A percentile compares a stretch with the other conserved stretches of the same genome.
Conservation (phyloP, 2,329 filamentous ascomycete genomes). For the Claviceps humidiphila region DNA sequence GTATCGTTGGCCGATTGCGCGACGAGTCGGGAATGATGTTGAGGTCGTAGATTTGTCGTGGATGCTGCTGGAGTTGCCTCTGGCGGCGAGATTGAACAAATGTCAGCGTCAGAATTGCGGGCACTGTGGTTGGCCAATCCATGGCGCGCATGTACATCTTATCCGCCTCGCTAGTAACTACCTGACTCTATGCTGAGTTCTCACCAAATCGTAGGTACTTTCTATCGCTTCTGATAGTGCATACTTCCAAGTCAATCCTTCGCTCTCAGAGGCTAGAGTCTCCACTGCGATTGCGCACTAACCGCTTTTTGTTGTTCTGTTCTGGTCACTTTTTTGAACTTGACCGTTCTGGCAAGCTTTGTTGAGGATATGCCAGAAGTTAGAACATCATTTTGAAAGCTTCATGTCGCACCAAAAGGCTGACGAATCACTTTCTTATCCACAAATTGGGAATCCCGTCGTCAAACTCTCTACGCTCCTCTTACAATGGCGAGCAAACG, state of each 20-base stretch:
- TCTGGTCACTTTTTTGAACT: no score
- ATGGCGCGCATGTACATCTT: conserved; percentile 14
- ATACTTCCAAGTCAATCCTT: neutral
- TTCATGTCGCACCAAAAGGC: neutral
- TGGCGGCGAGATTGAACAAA: conserved; percentile 19
- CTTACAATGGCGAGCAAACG: conserved; percentile 33
- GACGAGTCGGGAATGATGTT: conserved; percentile 9
- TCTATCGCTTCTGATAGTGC: neutral
- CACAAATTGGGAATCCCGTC: neutral
- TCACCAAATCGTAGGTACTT: neutral
- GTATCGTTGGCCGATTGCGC: conserved; percentile 19
- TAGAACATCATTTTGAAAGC: neutral
- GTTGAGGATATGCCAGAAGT: neutral
- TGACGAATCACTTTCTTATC: neutral
- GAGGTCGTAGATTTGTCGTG: conserved; percentile 14
- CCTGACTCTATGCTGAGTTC: no score
- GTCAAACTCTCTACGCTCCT: neutral
- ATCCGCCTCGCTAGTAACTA: conserved; percentile 16
- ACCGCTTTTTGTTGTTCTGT: neutral
- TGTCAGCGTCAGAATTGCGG: conserved; percentile 25
- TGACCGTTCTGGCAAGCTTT: no score
- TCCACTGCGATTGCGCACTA: neutral
- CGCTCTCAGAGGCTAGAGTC: neutral
- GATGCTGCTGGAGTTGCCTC: conserved; percentile 22
- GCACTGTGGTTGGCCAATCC: conserved; percentile 29